These are phyloP conservation scores for Akanthomyces dipterigenus DNA, from an alignment of 2,329 filamentous ascomycete genomes.

Conservation along the genomic window DNA sequence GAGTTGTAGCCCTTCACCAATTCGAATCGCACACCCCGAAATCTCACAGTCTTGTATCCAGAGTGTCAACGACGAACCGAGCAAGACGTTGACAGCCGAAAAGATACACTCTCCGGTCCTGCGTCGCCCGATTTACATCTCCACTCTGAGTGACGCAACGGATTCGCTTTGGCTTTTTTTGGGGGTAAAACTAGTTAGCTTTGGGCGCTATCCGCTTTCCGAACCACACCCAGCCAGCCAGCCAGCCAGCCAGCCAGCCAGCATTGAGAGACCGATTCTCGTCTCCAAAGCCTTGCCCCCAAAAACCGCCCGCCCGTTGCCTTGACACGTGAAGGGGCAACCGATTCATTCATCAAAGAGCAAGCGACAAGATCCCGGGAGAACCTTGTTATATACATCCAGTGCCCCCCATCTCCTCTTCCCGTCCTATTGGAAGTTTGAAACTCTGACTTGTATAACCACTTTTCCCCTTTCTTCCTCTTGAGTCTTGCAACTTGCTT, in stretches of 20 bases:
- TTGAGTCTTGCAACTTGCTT: neutral
- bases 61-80: neutral
- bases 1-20: neutral
- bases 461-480: too few species aligned
- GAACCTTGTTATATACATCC: slow-evolving; percentile 8
- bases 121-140: neutral
- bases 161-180: slow-evolving; percentile 3
- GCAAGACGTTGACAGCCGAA: neutral
- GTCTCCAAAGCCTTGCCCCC: neutral
- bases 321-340: slow-evolving; percentile 29
- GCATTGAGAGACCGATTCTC: neutral
- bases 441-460: neutral
- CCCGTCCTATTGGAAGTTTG: neutral
- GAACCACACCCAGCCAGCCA: neutral
- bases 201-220: slow-evolving; percentile 11
- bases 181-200: neutral
- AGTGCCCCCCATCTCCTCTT: neutral
- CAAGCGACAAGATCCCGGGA: slow-evolving; percentile 8
- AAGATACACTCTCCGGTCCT: neutral
- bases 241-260: neutral
- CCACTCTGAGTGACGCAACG: slow-evolving; percentile 10
- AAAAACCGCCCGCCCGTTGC: neutral
- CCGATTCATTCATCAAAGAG: slow-evolving; percentile 11
- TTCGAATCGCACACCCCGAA: neutral
- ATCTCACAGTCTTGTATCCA: too few species aligned